Base-by-base conservation (phyloP, 192 early-diverging fungal genomes). In the Coemansia sp. region DNA sequence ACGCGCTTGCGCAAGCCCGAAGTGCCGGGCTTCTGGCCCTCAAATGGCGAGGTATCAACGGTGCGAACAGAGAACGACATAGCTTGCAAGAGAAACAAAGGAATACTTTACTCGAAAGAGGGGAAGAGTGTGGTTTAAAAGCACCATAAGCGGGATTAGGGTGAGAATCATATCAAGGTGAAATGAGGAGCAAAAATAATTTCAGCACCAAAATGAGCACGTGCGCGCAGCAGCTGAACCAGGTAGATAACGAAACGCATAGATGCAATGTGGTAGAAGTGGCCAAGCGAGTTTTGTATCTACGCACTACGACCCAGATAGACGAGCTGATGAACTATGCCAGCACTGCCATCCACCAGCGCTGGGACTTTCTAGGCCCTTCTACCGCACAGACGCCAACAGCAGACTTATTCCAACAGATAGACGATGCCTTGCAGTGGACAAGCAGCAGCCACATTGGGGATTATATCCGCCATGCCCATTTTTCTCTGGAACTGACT, bases 1-100 rank as follows among this genome's bases (percentile, higher is more conserved):
- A 95, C 92, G 48, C 92, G 88, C 77, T 97, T 97, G 69, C 95
- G 88, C 23, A 97, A 87, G 38, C 94, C 94, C 63, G 85, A 91
- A 26, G 96, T 98, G 45, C 96, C 96, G 30, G 94, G 96, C 79
- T 96, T 97, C 80, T 98, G 96, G 56, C 87, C 94, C n/a, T 86
- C 87, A 49, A 84, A 95, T 5, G 88, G 82, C 47, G 67, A 87
- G 4, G 92, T 94, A 6, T 77, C 35, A 20, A 94, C 81, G 19
- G 81, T 61, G 43, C 65, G 57, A 6, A 83, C 63, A 31, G 68
- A 44, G 11, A 50, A 15, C 6, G 57, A 40, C 55, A 53, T 57
- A 6, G 23, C 31, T 31, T 31, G 26, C 14, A 26, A 35, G 2
- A 50, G 14, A 50, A 59, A 50, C 35, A 11, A 14, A 49, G 12